A percentile compares a stretch with the other conserved stretches of the same genome.
Evolutionary conservation across 441 rosid species (phyloP).

Genomic region (Capsella rubella): DNA sequence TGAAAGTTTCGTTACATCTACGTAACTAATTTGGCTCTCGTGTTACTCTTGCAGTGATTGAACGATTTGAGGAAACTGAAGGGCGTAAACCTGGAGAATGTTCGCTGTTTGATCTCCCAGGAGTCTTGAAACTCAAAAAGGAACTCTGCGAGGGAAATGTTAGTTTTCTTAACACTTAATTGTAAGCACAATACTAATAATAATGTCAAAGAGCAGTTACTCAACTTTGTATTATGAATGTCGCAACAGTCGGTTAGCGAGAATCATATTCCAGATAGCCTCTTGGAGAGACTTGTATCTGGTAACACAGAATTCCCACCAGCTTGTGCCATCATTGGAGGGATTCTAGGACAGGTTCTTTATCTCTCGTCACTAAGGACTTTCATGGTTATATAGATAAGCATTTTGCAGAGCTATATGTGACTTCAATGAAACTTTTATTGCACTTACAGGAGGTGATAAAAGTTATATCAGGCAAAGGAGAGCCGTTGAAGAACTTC

Average conservation of each 20-base stretch:
- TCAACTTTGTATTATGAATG: not conserved
- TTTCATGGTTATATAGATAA: constrained; percentile 3
- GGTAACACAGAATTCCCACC: constrained; percentile 72
- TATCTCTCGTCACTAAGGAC: not conserved
- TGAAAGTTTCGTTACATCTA: not conserved
- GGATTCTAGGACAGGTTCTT: constrained; percentile 84
- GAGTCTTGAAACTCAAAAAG: constrained; percentile 59
- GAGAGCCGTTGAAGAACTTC: constrained; percentile 81
- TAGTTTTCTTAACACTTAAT: constrained; percentile 22
- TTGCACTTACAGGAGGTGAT: constrained; percentile 71
- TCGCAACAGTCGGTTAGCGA: constrained; percentile 61
- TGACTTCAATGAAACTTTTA: not conserved
- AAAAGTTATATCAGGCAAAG: constrained; percentile 89
- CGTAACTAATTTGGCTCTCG: not conserved
- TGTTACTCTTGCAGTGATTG: constrained; percentile 60
- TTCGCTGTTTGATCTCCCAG: constrained; percentile 61
- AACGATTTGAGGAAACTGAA: constrained; percentile 72
- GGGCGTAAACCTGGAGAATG: constrained; percentile 62
- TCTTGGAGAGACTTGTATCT: constrained; percentile 69
- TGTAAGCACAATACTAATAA: not conserved
- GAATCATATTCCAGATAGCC: constrained; percentile 64
- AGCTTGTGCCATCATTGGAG: constrained; percentile 87
- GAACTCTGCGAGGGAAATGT: constrained; percentile 74
- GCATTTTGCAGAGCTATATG: constrained; percentile 1
- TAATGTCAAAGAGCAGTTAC: constrained; percentile 12